phyloP scores from a whole-genome alignment of 805 yeast genomes.

The Lachancea quebecensis region DNA sequence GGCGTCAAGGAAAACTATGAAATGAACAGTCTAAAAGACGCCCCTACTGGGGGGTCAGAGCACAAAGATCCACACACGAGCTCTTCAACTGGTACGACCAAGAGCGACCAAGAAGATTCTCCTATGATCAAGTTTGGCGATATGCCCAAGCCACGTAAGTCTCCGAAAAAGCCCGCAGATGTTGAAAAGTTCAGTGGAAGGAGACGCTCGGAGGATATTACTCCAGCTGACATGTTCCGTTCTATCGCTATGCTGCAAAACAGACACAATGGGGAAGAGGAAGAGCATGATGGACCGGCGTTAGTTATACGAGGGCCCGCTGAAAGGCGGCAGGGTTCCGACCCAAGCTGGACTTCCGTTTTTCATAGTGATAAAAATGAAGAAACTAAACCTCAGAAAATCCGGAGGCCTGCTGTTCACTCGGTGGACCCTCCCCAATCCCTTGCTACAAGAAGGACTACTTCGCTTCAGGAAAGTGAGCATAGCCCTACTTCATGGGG shows the following conservation, averaged over 20 bases:
- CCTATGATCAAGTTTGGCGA: conserved; percentile 5
- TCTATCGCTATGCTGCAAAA: conserved; percentile 76
- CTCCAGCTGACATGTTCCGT: conserved; percentile 77
- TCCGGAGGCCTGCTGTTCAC: not conserved
- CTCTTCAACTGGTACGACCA: conserved; percentile 4
- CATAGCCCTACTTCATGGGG: not conserved
- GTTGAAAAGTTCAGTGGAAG: conserved; percentile 29
- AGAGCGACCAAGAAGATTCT: conserved; percentile 1
- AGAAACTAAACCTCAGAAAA: not conserved
- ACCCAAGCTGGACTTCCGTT: not conserved
- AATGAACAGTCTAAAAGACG: conserved; percentile 1
- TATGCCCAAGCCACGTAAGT: conserved; percentile 7
- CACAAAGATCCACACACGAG: conserved; percentile 3
- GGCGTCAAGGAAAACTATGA: conserved; percentile 8
- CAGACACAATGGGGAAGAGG: conserved; percentile 33
- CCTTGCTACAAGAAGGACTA: not conserved
- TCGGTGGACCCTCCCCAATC: not conserved
- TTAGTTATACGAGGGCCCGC: conserved; percentile 66
- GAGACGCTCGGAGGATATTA: conserved; percentile 42
- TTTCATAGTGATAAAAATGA: not conserved
- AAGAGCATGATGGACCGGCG: conserved; percentile 67
- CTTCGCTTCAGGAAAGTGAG: not conserved
- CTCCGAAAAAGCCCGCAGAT: not conserved
- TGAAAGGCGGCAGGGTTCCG: conserved; percentile 7
- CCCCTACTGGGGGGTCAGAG: not conserved